These are phyloP conservation scores for Brasenia schreberi DNA, from an alignment of 164 flowering plant species.

Conservation along the genomic window DNA sequence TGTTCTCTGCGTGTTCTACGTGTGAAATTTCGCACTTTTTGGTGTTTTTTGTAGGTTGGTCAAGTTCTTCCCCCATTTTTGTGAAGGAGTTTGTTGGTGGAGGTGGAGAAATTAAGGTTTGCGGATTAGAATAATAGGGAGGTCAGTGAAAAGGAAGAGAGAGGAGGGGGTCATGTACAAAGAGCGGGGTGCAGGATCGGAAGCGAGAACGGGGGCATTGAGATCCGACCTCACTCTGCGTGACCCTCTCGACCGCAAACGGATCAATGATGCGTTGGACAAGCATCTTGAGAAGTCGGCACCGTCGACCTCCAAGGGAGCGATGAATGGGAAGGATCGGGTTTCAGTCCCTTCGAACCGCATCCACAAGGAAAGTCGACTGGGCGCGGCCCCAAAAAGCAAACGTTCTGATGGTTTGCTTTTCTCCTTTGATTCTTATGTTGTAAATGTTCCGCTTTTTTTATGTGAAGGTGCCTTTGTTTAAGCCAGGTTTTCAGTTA, in stretches of 20 bases:
- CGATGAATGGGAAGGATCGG: constrained; percentile 25
- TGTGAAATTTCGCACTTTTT: neutral
- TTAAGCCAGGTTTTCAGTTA: too few species aligned
- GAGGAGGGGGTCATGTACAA: constrained; percentile 25
- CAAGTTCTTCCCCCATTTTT: neutral
- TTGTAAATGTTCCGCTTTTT: too few species aligned
- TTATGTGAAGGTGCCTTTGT: too few species aligned
- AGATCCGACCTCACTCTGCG: constrained; percentile 1
- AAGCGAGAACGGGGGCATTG: constrained; percentile 27
- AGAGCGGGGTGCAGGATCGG: constrained; percentile 20
- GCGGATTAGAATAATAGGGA: neutral
- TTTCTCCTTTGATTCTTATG: neutral
- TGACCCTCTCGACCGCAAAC: constrained; percentile 47
- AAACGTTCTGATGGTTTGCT: constrained; percentile 39
- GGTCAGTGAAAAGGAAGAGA: neutral
- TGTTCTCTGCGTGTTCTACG: neutral
- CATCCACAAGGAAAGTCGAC: constrained; percentile 29
- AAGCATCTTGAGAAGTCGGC: constrained; percentile 66
- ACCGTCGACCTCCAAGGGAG: constrained; percentile 52
- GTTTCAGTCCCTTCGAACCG: constrained; percentile 21
- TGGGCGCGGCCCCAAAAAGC: constrained; percentile 21
- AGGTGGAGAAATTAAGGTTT: neutral
- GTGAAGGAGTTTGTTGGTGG: neutral
- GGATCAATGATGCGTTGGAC: constrained; percentile 60
- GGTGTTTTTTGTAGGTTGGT: neutral